phyloP scores from a whole-genome alignment of 306 rosid species.

The Sphenostylis stenocarpa region DNA sequence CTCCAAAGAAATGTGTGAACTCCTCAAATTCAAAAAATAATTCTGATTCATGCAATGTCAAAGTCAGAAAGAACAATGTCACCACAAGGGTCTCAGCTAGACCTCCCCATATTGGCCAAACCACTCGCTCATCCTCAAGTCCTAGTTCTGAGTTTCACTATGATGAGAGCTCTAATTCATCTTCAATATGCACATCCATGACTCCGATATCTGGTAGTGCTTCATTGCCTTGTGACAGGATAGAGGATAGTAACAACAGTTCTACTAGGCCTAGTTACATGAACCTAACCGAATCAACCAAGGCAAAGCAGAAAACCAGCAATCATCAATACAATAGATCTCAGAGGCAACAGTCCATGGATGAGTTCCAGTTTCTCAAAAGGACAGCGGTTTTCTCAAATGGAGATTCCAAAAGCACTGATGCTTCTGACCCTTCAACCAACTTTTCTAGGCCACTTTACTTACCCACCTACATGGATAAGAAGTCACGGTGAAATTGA shows the following conservation, averaged over 20 bases:
- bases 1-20: slow-evolving; percentile 49
- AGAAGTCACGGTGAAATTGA: slow-evolving; percentile 39
- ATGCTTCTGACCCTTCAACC: slow-evolving; percentile 57
- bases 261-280: slow-evolving; percentile 66
- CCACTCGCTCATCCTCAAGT: slow-evolving; percentile 67
- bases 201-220: slow-evolving; percentile 70
- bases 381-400: slow-evolving; percentile 54
- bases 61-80: slow-evolving; percentile 78
- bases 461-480: slow-evolving; percentile 52
- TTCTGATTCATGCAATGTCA: slow-evolving; percentile 41
- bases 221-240: slow-evolving; percentile 48
- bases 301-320: slow-evolving; percentile 57
- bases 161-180: slow-evolving; percentile 77
- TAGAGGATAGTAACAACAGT: slow-evolving; percentile 50
- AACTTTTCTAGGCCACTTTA: slow-evolving; percentile 61
- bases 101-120: slow-evolving; percentile 63
- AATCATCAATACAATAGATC: slow-evolving; percentile 45
- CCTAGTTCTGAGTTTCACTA: slow-evolving; percentile 78
- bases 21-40: slow-evolving; percentile 39
- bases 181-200: slow-evolving; percentile 76
- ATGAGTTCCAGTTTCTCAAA: slow-evolving; percentile 73
- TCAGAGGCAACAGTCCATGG: slow-evolving; percentile 88
- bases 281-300: slow-evolving; percentile 76
- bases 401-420: slow-evolving; percentile 70
- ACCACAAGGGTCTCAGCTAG: slow-evolving; percentile 77